Base-by-base conservation (phyloP, 2,329 filamentous ascomycete species). In the Sclerotinia sclerotiorum region DNA sequence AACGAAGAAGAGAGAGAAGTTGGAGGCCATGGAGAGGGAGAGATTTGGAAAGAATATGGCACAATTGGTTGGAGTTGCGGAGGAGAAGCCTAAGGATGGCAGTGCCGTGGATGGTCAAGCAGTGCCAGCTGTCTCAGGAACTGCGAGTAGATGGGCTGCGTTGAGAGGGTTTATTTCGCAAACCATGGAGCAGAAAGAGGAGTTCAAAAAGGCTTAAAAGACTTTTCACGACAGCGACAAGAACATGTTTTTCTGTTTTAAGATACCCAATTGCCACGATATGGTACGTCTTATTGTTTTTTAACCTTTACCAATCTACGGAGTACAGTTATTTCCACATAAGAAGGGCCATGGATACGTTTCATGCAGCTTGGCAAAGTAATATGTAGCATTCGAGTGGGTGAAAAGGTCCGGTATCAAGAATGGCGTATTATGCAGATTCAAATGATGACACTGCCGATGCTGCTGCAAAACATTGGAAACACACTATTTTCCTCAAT, bases 181-280 rank as follows among this genome's bases (percentile, higher is more conserved):
- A 54, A 97, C 92, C 0, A 92, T 97, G 88, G 92, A 97, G 80
- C 90, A 92, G 79, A 94, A 94, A 74, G 87, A 90, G 19, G 91
- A 90, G 3, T 97, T 97, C 71, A 72, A 70, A 55, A 73, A 74
- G 69, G 69, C 70, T 52, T 70, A 70, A 68, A 51, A 49, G 2
- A 39, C 21, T 35, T 10, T 48, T n/a, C 17, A 19, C 42, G 35
- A 42, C 10, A 27, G 39, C 32, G 52, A 39, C 42, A 35, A 35
- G 27, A 46, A 24, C 39, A 39, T 60, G 24, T 44, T 52, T 42
- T 60, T 60, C 29, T 52, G 49, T 42, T 68, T 15, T 60, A 29
- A 68, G 66, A 68, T 68, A 68, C 60, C 66, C 66, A 44, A 24
- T 49, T 67, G 39, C 56, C 56, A 63, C 65, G 54, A 63, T 67